Evolutionary conservation across 257 asterid species (phyloP).

Genomic region (Cruciata laevipes): DNA sequence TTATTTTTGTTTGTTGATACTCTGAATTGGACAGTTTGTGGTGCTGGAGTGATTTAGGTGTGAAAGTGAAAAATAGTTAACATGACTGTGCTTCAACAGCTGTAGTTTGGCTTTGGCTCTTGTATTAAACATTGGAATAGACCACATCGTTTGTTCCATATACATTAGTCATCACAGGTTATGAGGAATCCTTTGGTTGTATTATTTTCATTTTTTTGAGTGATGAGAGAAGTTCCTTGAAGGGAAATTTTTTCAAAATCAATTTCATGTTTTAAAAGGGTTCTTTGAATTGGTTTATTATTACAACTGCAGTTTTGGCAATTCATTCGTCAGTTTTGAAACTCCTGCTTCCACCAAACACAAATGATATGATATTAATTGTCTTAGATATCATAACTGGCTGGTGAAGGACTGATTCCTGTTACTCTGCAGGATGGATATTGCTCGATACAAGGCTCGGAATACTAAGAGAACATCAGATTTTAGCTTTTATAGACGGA

Average conservation of each 20-base stretch:
- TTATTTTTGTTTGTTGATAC: background rate
- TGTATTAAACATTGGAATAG: background rate
- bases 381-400: background rate
- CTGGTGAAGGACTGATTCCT: background rate
- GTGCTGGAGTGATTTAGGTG: background rate
- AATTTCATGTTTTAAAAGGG: background rate
- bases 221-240: background rate
- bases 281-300: background rate
- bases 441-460: slow-evolving; percentile 80
- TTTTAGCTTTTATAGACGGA: slow-evolving; percentile 24
- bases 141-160: background rate
- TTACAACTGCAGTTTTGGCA: background rate
- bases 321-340: background rate
- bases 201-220: background rate
- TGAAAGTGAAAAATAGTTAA: background rate
- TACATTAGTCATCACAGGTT: background rate
- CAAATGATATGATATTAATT: background rate
- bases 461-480: slow-evolving; percentile 42
- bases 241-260: background rate
- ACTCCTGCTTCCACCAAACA: background rate
- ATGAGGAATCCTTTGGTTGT: background rate
- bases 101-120: background rate
- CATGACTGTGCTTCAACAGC: background rate
- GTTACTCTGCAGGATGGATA: slow-evolving; percentile 74
- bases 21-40: background rate